Conservation (phyloP, 305 asterid genomes). For the Fraxinus albicans region DNA sequence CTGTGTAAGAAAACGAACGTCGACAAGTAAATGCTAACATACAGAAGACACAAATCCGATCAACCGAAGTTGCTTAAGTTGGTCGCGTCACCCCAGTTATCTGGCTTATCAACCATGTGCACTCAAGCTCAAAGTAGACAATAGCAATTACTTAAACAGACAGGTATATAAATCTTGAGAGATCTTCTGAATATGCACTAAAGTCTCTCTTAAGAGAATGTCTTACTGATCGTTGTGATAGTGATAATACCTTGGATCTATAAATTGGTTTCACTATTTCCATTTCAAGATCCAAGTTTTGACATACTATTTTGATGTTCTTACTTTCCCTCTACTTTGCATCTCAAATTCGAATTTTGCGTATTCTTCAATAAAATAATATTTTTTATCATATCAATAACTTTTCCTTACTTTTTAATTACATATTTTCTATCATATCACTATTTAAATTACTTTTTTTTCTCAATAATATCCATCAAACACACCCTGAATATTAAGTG, state of each 20-base stretch:
- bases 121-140: too few relatives aligned
- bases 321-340: not conserved
- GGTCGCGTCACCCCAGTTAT: too few relatives aligned
- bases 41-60: too few relatives aligned
- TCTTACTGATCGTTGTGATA: not conserved
- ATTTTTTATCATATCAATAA: too few relatives aligned
- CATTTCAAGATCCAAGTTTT: not conserved
- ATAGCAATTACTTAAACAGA: too few relatives aligned
- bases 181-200: not conserved
- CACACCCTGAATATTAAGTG: not conserved
- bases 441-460: too few relatives aligned
- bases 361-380: not conserved
- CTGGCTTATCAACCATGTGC: not conserved
- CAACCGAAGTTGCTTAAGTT: too few relatives aligned
- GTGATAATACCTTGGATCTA: not conserved
- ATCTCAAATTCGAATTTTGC: not conserved
- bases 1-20: not conserved
- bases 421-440: too few relatives aligned
- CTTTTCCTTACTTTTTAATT: too few relatives aligned
- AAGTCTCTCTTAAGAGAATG: not conserved
- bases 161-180: too few relatives aligned
- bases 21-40: too few relatives aligned
- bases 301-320: not conserved
- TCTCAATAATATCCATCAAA: too few relatives aligned
- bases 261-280: not conserved